A percentile compares a stretch with the other conserved stretches of the same genome.
Conservation (phyloP, 331 rosid genomes). For the Quercus lobata region DNA sequence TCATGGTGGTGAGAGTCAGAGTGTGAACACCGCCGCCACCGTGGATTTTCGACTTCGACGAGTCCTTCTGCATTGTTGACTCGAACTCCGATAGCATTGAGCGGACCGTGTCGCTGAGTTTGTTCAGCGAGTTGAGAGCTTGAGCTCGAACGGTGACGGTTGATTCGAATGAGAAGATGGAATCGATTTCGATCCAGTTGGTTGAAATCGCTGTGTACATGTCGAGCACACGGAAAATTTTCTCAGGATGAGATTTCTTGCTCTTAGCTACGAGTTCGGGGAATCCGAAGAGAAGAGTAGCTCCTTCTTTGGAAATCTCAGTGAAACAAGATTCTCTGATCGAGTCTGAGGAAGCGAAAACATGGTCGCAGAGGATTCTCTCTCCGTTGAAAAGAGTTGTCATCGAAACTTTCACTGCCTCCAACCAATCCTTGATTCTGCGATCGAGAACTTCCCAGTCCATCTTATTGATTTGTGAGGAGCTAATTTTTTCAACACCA, state of each 20-base stretch:
- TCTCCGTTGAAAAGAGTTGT: constrained; percentile 57
- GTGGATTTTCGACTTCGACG: constrained; percentile 23
- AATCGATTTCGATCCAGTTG: constrained; percentile 56
- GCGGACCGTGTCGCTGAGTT: constrained; percentile 34
- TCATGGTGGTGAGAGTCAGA: constrained; percentile 34
- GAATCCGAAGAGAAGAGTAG: constrained; percentile 49
- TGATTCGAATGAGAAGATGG: constrained; percentile 54
- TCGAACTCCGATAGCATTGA: constrained; percentile 40
- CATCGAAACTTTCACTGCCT: constrained; percentile 37
- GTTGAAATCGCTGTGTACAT: constrained; percentile 41
- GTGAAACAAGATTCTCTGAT: constrained; percentile 59
- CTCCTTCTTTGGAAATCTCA: constrained; percentile 56
- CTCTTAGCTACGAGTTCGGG: constrained; percentile 48
- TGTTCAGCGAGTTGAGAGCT: constrained; percentile 33
- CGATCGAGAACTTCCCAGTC: constrained; percentile 48
- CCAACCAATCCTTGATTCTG: constrained; percentile 55
- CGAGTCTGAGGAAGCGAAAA: constrained; percentile 42
- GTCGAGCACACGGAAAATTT: constrained; percentile 54
- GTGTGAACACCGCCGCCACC: constrained; percentile 41
- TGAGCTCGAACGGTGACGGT: constrained; percentile 35
- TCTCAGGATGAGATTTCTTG: constrained; percentile 45
- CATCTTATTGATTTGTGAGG: constrained; percentile 48
- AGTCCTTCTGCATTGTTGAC: constrained; percentile 40
- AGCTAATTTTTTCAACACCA: constrained; percentile 40
- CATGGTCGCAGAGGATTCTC: constrained; percentile 62